These are phyloP conservation scores for Paxillus ammoniavirescens DNA, from an alignment of 768 basidiomycete species.

Conservation along the genomic window DNA sequence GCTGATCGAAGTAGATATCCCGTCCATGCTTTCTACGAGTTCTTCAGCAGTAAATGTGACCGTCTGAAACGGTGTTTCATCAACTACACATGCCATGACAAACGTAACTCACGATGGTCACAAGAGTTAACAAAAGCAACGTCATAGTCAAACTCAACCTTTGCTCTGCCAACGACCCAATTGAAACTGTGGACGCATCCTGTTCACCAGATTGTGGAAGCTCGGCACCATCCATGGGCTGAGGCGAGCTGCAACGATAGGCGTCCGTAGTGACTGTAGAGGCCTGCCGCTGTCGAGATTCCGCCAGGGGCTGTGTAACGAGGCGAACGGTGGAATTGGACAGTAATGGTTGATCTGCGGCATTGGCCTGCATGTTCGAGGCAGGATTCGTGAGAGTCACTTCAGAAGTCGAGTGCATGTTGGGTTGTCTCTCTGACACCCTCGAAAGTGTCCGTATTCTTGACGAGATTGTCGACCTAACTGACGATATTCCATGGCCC, in stretches of 20 bases:
- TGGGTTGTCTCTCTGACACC: conserved; percentile 7
- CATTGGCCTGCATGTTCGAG: not conserved
- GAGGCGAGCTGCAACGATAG: conserved; percentile 3
- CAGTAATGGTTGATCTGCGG: conserved; percentile 6
- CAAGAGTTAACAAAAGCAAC: conserved; percentile 49
- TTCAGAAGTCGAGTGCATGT: conserved; percentile 26
- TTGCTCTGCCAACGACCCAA: conserved; percentile 43
- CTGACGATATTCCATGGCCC: conserved; percentile 12
- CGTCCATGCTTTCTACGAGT: conserved; percentile 84
- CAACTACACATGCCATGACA: not conserved
- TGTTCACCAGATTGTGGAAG: conserved; percentile 10
- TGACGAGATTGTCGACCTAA: conserved; percentile 8
- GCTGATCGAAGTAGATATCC: conserved; percentile 65
- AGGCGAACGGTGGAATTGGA: conserved; percentile 24
- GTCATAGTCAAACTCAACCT: conserved; percentile 59
- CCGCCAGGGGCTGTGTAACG: conserved; percentile 12
- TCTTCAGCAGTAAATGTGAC: conserved; percentile 65
- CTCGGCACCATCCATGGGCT: conserved; percentile 11
- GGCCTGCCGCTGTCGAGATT: conserved; percentile 7
- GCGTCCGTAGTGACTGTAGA: conserved; percentile 3
- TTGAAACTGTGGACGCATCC: conserved; percentile 13
- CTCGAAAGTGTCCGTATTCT: conserved; percentile 10
- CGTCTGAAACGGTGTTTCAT: conserved; percentile 31
- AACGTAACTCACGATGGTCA: conserved; percentile 56
- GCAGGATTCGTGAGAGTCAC: conserved; percentile 19